Evolutionary conservation across 176 grass and related monocot genomes (phyloP).

Genomic region (Tillandsia fasciculata): DNA sequence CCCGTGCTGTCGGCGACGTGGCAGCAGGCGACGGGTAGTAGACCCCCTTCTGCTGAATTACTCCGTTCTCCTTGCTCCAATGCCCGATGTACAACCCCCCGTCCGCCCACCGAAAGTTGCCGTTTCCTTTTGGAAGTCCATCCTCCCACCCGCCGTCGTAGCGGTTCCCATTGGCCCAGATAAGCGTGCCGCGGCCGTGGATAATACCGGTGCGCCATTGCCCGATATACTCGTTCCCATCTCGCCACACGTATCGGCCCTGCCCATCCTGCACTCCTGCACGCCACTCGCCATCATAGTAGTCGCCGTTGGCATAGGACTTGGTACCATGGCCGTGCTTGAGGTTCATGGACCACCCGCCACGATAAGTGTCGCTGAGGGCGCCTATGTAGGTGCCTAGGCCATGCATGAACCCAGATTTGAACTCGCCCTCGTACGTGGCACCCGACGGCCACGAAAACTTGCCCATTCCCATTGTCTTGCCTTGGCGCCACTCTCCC

Average conservation of each 20-base stretch:
- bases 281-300: slow-evolving; percentile 76
- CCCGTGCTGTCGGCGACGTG: slow-evolving; percentile 29
- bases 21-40: slow-evolving; percentile 60
- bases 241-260: slow-evolving; percentile 66
- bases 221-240: slow-evolving; percentile 68
- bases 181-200: slow-evolving; percentile 53
- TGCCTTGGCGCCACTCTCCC: slow-evolving; percentile 48
- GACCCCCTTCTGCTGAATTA: slow-evolving; percentile 45
- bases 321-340: slow-evolving; percentile 66
- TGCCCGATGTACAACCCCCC: slow-evolving; percentile 57
- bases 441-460: slow-evolving; percentile 71
- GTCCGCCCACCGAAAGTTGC: slow-evolving; percentile 77
- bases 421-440: slow-evolving; percentile 67
- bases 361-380: slow-evolving; percentile 62
- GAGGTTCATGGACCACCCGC: slow-evolving; percentile 53
- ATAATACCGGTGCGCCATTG: slow-evolving; percentile 54
- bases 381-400: slow-evolving; percentile 61
- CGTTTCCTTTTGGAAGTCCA: slow-evolving; percentile 56
- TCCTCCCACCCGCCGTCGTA: slow-evolving; percentile 87
- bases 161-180: slow-evolving; percentile 55
- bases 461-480: slow-evolving; percentile 55
- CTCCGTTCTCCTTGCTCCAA: slow-evolving; percentile 43
- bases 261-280: slow-evolving; percentile 50
- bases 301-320: slow-evolving; percentile 54
- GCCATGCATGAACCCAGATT: slow-evolving; percentile 56